Evolutionary conservation across 2,329 filamentous ascomycete species (phyloP).

Genomic region (Neospermospora avenae): DNA sequence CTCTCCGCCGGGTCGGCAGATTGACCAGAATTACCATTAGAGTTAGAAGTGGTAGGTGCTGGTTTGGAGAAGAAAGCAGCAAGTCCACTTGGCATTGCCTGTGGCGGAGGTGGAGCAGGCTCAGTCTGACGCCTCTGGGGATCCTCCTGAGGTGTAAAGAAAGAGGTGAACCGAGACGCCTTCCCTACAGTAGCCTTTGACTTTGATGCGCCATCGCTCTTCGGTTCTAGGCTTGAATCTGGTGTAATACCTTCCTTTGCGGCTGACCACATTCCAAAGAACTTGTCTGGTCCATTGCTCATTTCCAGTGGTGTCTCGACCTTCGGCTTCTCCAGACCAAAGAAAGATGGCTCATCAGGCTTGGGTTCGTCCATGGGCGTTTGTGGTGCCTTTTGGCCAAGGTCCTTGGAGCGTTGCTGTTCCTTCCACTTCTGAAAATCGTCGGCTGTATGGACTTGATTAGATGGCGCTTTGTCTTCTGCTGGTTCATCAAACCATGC

Average conservation of each 20-base stretch:
- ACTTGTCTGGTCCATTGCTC: constrained; percentile 71
- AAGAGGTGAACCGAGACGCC: constrained; percentile 81
- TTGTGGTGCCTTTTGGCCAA: constrained; percentile 27
- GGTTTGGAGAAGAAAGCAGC: constrained; percentile 18
- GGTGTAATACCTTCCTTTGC: constrained; percentile 45
- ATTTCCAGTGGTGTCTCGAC: constrained; percentile 53
- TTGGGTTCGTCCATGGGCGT: constrained; percentile 38
- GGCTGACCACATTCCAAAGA: constrained; percentile 60
- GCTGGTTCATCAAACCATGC: constrained; percentile 83
- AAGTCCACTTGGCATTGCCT: constrained; percentile 25
- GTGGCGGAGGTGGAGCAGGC: constrained; percentile 43
- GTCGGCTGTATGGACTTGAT: constrained; percentile 76
- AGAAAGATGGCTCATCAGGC: constrained; percentile 37
- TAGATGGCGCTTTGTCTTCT: constrained; percentile 65
- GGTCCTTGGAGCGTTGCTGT: constrained; percentile 53
- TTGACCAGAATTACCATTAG: constrained; percentile 8
- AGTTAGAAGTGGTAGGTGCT: constrained; percentile 24
- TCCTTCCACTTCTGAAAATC: constrained; percentile 96
- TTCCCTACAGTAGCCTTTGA: constrained; percentile 56
- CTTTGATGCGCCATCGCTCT: constrained; percentile 46
- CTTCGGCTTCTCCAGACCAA: constrained; percentile 46
- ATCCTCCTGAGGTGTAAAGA: constrained; percentile 62
- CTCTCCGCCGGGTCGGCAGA: constrained; percentile 56
- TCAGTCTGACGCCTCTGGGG: constrained; percentile 48
- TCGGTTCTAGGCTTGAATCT: constrained; percentile 39